Evolutionary conservation across 2,329 filamentous ascomycete species (phyloP).

Genomic region (Neopestalotiopsis sp.): DNA sequence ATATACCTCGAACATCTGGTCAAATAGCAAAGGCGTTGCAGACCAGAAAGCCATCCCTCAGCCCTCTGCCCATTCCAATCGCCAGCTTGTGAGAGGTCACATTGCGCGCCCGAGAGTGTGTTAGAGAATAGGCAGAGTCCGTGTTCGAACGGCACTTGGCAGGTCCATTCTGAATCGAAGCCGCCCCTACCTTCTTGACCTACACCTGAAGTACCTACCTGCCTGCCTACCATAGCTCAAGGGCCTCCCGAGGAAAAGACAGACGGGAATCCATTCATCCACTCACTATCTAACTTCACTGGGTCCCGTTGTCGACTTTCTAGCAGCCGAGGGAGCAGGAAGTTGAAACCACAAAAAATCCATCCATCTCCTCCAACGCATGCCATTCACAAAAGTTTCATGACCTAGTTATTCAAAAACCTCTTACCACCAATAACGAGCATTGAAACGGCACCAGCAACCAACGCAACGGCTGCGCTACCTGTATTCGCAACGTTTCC

Average conservation of each 20-base stretch:
- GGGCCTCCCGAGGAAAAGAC: too few relatives aligned
- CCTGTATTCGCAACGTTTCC: neutral
- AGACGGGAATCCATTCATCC: too few relatives aligned
- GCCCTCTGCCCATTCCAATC: neutral
- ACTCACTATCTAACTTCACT: neutral
- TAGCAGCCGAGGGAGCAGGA: too few relatives aligned
- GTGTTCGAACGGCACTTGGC: slow-evolving; percentile 8
- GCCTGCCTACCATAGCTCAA: neutral
- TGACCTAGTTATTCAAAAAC: neutral
- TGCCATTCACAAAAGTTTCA: neutral
- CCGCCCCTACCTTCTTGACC: neutral
- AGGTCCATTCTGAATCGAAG: neutral
- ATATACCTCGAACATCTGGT: neutral
- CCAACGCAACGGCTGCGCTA: slow-evolving; percentile 6
- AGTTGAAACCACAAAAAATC: neutral
- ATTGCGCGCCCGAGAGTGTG: slow-evolving; percentile 13
- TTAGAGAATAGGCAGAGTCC: slow-evolving; percentile 15
- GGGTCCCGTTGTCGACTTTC: neutral
- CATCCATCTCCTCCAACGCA: too few relatives aligned
- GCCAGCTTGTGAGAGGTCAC: slow-evolving; percentile 14
- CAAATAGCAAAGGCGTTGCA: neutral
- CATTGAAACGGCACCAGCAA: neutral
- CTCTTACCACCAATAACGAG: neutral
- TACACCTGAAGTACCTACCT: neutral
- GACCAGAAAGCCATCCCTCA: neutral